Conservation (phyloP, 139 green algal species). For the Medakamo hakoo region DNA sequence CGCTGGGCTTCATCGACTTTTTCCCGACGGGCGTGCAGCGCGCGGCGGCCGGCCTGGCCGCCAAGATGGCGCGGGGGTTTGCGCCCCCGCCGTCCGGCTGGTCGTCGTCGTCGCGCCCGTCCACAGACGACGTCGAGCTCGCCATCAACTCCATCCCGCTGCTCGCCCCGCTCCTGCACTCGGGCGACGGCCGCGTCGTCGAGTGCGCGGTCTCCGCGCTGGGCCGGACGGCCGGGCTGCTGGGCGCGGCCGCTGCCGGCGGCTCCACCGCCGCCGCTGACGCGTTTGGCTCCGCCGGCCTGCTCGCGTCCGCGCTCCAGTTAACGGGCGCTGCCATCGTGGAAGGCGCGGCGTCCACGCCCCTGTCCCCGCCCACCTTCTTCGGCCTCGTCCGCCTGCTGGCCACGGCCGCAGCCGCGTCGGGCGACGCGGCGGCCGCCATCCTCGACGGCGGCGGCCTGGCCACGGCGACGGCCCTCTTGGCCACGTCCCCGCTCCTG, state of each 20-base stretch:
- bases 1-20: conserved; percentile 91
- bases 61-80: conserved; percentile 70
- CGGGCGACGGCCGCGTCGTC: conserved; percentile 71
- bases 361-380: conserved; percentile 36
- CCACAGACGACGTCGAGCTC: too few species aligned
- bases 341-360: too few species aligned
- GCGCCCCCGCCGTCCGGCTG: conserved; percentile 23
- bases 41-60: conserved; percentile 69
- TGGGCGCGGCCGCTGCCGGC: not conserved
- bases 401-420: conserved; percentile 36
- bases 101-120: too few species aligned
- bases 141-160: conserved; percentile 54
- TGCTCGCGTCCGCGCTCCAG: not conserved
- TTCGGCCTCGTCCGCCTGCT: conserved; percentile 68
- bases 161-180: conserved; percentile 69
- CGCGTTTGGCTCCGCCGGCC: too few species aligned
- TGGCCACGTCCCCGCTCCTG: conserved; percentile 37
- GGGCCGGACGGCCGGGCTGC: conserved; percentile 48
- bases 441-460: conserved; percentile 18
- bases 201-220: conserved; percentile 73
- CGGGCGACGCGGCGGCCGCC: conserved; percentile 26
- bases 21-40: conserved; percentile 86
- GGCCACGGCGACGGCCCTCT: conserved; percentile 32
- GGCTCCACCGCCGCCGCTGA: not conserved
- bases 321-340: not conserved